A percentile compares a stretch with the other conserved stretches of the same genome.
Conservation (phyloP, 257 asterid genomes). For the Rauvolfia tetraphylla region DNA sequence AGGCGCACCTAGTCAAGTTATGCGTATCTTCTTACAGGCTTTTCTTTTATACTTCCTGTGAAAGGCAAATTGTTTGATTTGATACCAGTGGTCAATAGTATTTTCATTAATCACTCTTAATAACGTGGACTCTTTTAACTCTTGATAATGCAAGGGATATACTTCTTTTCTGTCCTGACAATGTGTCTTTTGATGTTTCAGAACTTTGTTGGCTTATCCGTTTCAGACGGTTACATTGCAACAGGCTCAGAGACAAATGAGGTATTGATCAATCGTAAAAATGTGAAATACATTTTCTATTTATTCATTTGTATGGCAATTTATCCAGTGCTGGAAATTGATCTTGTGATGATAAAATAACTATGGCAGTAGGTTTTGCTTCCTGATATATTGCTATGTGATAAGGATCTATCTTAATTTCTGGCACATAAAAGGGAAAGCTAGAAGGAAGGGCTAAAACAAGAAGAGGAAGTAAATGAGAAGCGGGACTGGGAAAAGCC, state of each 20-base stretch:
- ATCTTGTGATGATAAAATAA: background rate
- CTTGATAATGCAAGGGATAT: background rate
- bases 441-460: background rate
- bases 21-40: background rate
- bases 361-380: background rate
- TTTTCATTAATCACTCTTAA: background rate
- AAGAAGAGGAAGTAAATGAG: background rate
- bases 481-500: background rate
- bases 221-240: conserved; percentile 87
- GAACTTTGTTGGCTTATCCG: conserved; percentile 98
- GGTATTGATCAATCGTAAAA: conserved; percentile 35
- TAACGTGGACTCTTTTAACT: background rate
- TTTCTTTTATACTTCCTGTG: background rate
- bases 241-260: conserved; percentile 97
- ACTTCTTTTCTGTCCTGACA: conserved; percentile 8
- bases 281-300: background rate
- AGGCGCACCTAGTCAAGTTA: background rate
- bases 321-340: background rate
- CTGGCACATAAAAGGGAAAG: background rate
- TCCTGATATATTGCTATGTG: background rate
- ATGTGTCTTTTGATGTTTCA: conserved; percentile 32
- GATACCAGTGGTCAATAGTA: background rate
- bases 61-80: background rate
- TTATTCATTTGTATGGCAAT: background rate
- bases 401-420: too few species aligned